A percentile compares a stretch with the other conserved stretches of the same genome.
Conservation (phyloP, 108 stramenopile species). For the Nannochloropsis salina region DNA sequence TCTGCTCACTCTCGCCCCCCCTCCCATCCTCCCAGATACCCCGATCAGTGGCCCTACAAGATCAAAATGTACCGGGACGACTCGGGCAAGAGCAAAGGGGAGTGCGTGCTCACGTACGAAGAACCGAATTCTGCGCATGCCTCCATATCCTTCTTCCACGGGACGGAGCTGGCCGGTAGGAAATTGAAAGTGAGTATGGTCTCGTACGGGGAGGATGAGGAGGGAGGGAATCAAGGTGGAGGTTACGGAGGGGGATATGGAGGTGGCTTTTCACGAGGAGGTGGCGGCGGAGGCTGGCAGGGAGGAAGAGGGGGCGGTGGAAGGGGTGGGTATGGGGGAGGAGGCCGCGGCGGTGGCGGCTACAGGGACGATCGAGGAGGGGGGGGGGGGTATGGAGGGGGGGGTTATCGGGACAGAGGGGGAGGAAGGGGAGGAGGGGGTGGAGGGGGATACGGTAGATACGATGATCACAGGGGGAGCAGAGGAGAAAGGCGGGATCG, state of each 20-base stretch:
- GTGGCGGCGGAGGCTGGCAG: not conserved
- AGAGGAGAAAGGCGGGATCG: not conserved
- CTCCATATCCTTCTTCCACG: conserved; percentile 36
- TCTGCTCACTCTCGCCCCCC: not conserved
- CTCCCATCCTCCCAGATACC: not conserved
- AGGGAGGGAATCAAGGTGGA: not conserved
- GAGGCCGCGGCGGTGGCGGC: not conserved
- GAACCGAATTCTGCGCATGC: conserved; percentile 40
- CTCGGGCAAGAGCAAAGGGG: conserved; percentile 35
- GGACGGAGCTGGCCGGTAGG: conserved; percentile 30
- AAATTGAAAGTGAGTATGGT: conserved; percentile 40
- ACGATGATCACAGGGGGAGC: not conserved
- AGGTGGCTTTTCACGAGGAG: not conserved
- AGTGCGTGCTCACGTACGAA: conserved; percentile 44
- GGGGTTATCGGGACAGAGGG: not conserved
- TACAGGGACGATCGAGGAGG: not conserved
- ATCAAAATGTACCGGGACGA: conserved; percentile 41
- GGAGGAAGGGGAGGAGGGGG: not conserved
- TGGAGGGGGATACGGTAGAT: conserved; percentile 13
- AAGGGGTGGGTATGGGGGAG: not conserved
- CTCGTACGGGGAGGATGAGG: conserved; percentile 11
- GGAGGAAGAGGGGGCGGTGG: not conserved
- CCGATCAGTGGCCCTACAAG: conserved; percentile 41
- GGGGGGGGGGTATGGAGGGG: not conserved
- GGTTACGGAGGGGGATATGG: not conserved